A percentile compares a stretch with the other conserved stretches of the same genome.
These are phyloP conservation scores for Lasiosphaeria hispida DNA, from an alignment of 495 filamentous ascomycete species.

Conservation along the genomic window DNA sequence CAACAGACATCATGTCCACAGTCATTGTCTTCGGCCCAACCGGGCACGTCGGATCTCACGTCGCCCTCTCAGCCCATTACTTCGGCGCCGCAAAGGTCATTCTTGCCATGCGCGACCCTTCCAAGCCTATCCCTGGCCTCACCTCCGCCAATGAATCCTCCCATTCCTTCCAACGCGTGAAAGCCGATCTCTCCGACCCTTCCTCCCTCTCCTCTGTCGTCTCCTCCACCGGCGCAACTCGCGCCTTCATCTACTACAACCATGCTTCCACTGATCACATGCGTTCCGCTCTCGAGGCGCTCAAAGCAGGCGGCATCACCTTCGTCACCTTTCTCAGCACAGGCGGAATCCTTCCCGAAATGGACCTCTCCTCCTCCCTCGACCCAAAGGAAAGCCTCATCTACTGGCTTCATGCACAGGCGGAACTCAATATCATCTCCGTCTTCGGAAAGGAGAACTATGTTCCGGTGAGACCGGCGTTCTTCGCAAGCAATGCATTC, in stretches of 20 bases:
- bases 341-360: neutral
- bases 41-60: slow-evolving; percentile 13
- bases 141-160: slow-evolving; percentile 3
- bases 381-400: neutral
- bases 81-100: slow-evolving; percentile 2
- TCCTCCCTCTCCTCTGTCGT: slow-evolving; percentile 1
- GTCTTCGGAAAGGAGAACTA: slow-evolving; percentile 4
- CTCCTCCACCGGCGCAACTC: slow-evolving; percentile 7
- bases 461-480: slow-evolving; percentile 4
- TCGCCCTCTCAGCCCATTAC: slow-evolving; percentile 1
- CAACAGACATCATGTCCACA: no score
- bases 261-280: slow-evolving; percentile 1
- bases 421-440: slow-evolving; percentile 3
- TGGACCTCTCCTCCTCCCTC: no score
- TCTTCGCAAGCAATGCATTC: slow-evolving; percentile 9
- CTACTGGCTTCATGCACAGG: slow-evolving; percentile 7
- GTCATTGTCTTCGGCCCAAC: slow-evolving; percentile 1
- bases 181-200: slow-evolving; percentile 12
- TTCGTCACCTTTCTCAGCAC: slow-evolving; percentile 16
- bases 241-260: slow-evolving; percentile 13
- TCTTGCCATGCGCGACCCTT: slow-evolving; percentile 11
- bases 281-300: slow-evolving; percentile 5
- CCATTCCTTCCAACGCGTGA: slow-evolving; percentile 9
- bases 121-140: slow-evolving; percentile 16
- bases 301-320: slow-evolving; percentile 6